These are phyloP conservation scores for Aspergillus asperescens DNA, from an alignment of 495 filamentous ascomycete genomes.

Conservation along the genomic window DNA sequence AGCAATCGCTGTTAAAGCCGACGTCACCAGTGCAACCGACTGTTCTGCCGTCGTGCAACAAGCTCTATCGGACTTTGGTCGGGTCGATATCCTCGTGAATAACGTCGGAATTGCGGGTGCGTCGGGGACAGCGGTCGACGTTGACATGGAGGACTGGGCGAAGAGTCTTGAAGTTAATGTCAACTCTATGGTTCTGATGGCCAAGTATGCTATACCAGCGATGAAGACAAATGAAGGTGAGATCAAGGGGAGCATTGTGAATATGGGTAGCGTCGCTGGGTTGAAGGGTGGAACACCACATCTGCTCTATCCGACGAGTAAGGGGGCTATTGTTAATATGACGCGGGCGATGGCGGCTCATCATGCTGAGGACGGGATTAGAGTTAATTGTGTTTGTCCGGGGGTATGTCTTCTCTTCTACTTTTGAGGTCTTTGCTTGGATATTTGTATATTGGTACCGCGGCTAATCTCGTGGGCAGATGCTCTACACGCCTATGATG, in stretches of 20 bases:
- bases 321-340: constrained; percentile 56
- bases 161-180: constrained; percentile 53
- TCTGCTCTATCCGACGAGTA: constrained; percentile 56
- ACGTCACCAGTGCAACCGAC: constrained; percentile 46
- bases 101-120: constrained; percentile 53
- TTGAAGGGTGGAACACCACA: constrained; percentile 53
- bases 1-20: constrained; percentile 38
- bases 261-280: constrained; percentile 54
- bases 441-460: background rate
- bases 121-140: constrained; percentile 47
- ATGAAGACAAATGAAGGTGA: constrained; percentile 44
- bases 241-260: constrained; percentile 46
- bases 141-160: constrained; percentile 50
- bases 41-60: constrained; percentile 37
- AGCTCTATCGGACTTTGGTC: constrained; percentile 38
- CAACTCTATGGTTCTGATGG: constrained; percentile 55
- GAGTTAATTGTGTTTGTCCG: constrained; percentile 57
- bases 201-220: constrained; percentile 47
- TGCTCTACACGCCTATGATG: constrained; percentile 60
- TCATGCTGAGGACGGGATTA: constrained; percentile 47
- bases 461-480: constrained; percentile 12
- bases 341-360: constrained; percentile 56
- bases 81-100: constrained; percentile 54
- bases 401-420: constrained; percentile 24
- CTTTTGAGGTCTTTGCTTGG: background rate